Evolutionary conservation across 1,284 basidiomycete species (phyloP).

Genomic region (Pterula multifida): DNA sequence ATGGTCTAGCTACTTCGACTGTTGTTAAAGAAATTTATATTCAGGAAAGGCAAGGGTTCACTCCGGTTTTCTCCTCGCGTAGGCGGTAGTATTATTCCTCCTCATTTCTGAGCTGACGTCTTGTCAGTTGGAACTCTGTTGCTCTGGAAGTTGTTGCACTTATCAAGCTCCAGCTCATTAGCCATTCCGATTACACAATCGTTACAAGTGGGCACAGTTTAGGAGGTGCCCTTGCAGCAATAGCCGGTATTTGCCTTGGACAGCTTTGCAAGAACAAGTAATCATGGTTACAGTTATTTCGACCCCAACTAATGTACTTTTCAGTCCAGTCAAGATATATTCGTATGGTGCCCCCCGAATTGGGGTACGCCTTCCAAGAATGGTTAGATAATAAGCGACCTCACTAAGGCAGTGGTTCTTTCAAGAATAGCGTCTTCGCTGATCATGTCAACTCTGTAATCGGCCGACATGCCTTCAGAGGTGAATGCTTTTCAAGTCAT

Average conservation of each 20-base stretch:
- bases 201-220: constrained; percentile 37
- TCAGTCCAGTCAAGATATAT: constrained; percentile 24
- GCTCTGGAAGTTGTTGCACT: constrained; percentile 16
- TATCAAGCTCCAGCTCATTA: constrained; percentile 14
- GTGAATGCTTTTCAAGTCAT: constrained; percentile 13
- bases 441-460: constrained; percentile 28
- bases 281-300: constrained; percentile 8
- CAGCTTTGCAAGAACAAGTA: constrained; percentile 27
- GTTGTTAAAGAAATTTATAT: no score
- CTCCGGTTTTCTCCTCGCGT: constrained; percentile 32
- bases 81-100: constrained; percentile 8
- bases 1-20: no score
- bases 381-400: not conserved
- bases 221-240: constrained; percentile 31
- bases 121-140: constrained; percentile 32
- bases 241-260: constrained; percentile 29
- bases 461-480: constrained; percentile 21
- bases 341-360: constrained; percentile 36
- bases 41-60: constrained; percentile 28
- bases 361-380: not conserved
- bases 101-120: not conserved
- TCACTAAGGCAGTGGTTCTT: not conserved
- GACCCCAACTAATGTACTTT: not conserved
- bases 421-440: constrained; percentile 31
- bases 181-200: constrained; percentile 24